A percentile compares a stretch with the other conserved stretches of the same genome.
phyloP scores from a whole-genome alignment of 768 basidiomycete genomes.

The Rubroboletus pulcherrimus region DNA sequence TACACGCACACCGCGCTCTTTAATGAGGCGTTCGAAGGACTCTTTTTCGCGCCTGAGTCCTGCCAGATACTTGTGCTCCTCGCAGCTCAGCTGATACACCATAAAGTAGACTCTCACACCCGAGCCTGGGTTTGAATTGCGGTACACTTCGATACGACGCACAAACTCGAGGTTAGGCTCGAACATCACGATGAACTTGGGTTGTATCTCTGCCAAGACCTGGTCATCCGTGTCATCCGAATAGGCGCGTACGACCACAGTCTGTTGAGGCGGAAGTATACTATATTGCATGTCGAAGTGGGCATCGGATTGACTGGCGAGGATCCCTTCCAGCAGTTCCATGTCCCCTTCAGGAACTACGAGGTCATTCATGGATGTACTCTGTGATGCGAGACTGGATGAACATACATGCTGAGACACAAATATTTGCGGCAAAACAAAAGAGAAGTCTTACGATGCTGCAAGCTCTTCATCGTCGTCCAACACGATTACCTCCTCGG shows the following conservation, averaged over 20 bases:
- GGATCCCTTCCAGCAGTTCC: slow-evolving; percentile 22
- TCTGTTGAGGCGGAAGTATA: slow-evolving; percentile 70
- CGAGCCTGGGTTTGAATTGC: slow-evolving; percentile 76
- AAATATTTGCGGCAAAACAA: not conserved
- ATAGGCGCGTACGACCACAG: slow-evolving; percentile 82
- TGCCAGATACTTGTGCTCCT: slow-evolving; percentile 93
- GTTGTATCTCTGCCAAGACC: slow-evolving; percentile 79
- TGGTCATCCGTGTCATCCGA: slow-evolving; percentile 92
- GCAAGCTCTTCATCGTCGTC: slow-evolving; percentile 42
- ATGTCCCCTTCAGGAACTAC: slow-evolving; percentile 19
- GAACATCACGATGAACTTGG: slow-evolving; percentile 92
- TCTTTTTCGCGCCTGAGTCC: slow-evolving; percentile 89
- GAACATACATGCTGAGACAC: not conserved
- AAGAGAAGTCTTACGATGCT: slow-evolving; percentile 47
- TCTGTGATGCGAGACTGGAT: slow-evolving; percentile 21
- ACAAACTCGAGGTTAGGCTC: slow-evolving; percentile 94
- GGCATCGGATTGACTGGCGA: slow-evolving; percentile 35
- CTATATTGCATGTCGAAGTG: slow-evolving; percentile 82
- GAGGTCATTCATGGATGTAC: slow-evolving; percentile 11
- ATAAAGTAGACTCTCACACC: slow-evolving; percentile 91
- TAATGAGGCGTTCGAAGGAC: slow-evolving; percentile 88
- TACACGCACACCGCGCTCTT: slow-evolving; percentile 77
- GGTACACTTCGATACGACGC: slow-evolving; percentile 89
- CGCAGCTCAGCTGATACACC: slow-evolving; percentile 89
- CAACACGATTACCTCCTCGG: slow-evolving; percentile 9